Base-by-base conservation (phyloP, 2,329 filamentous ascomycete species). In the Pseudogymnoascus sp. region DNA sequence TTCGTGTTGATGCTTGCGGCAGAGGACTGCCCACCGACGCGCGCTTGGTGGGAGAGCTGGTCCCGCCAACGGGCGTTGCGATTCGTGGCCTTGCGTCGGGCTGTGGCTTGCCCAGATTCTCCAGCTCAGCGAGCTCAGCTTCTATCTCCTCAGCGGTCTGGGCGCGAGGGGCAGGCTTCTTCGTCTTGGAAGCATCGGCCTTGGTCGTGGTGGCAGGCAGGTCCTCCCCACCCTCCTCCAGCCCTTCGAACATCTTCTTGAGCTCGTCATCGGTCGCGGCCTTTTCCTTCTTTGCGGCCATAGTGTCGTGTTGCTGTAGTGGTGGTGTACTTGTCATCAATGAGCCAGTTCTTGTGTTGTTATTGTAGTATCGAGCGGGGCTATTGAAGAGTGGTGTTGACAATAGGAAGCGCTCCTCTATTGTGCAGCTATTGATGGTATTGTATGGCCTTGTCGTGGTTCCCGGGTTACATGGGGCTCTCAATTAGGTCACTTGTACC, bases 71-170 rank as follows among this genome's bases (percentile, higher is more conserved):
- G 30, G 55, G 55, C 5, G 55, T 57, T 23, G 55, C 30, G 70
- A 84, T 72, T 66, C 89, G 88, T 37, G 92, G 94, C 1, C 92
- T 97, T 68, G 89, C 86, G 13, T 55, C 92, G 85, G 64, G 85
- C 85, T 63, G 77, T 69, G 30, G 89, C 81, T 69, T 86, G 79
- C 84, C 89, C 19, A 71, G 65, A 67, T 86, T 85, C 72, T 95
- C 90, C 63, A 97, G 82, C 67, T 96, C 92, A 63, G 91, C 91
- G 37, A 97, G 81, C 33, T 57, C 55, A 23, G 55, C 55, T 9
- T 57, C 55, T 61, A 92, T 84, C 71, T 96, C 91, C 67, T 89
- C 81, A 67, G 86, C 70, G 41, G 66, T 62, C 48, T 71, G 69
- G 9, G 68, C 65, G 80, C 66, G 68, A n/a, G n/a, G n/a, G 66